Evolutionary conservation across 2,329 filamentous ascomycete species (phyloP), one percentile per base, ranked within the genome.

Genomic region (Bipolaris cookei): DNA sequence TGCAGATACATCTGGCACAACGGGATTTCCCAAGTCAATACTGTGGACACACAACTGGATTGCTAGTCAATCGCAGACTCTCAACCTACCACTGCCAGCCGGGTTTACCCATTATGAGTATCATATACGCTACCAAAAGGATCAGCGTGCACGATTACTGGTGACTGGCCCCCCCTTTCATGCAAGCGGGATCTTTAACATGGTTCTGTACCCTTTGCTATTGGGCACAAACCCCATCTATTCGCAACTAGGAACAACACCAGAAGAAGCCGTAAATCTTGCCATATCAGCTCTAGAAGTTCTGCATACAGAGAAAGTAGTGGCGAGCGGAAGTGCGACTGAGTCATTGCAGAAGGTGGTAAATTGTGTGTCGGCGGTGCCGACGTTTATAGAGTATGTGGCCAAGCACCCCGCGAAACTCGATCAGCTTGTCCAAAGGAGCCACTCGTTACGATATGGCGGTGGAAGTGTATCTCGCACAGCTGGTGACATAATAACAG

Each of bases 1-100:
- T 3, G 23, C 6, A 56, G 54, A 77, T 57, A 74, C 76, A 1
- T 76, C 74, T 11, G 76, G 76, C 6, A 73, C 76, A 1, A 78
- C 74, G 0, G 75, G 77, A 1, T 61, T 72, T 8, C 77, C 76
- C 0, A 78, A 78, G 38, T 70, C 75, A 0, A 66, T 78, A 1
- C 54, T 67, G 6, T 74, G 64, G 61, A 70, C 64, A 7, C 63
- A 70, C 35, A 54, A 53, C 4, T 58, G 64, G 64, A 39, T 47
- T 4, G 41, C 51, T 18, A 58, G 52, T 23, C 39, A 41, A 35
- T 49, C 46, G 30, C 49, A 32, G 5, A 34, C 28, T 18, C 10
- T 50, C n/a, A 44, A 54, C 18, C 39, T 66, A 2, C 25, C 37
- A 3, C 18, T 50, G 13, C 59, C 63, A 2, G 6, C 32, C 2